Base-by-base conservation (phyloP, 306 rosid genomes). In the Luffa aegyptiaca region DNA sequence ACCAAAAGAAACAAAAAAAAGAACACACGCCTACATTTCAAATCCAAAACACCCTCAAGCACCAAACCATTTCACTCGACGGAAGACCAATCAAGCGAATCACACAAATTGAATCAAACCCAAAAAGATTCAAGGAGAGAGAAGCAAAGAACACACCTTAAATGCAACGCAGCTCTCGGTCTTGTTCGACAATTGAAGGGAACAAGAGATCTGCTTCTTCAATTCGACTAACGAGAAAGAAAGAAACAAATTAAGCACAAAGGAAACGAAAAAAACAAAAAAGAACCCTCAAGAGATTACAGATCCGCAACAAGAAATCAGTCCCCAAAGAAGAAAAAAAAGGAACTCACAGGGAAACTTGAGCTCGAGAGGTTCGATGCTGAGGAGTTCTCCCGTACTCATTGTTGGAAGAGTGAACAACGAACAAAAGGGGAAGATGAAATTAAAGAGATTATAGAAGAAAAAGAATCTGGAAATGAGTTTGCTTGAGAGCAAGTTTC, bases 121-220 rank as follows among this genome's bases (percentile, higher is more conserved):
- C 1, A 39, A 37, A 39, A 57, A n/a, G 9, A 72, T 51, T 46
- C 10, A 41, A 52, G 52, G 12, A 57, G 36, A 58, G 10, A 45
- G 20, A 80, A 78, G 45, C 37, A n/a, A 75, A 37, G 5, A 46
- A 3, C 78, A 70, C 64, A 93, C 98, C 97, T 94, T 94, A 89
- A 90, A 94, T 82, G 97, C 98, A 55, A 94, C 93, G 85, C 82
- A 90, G 80, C 53, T 82, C 63, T 94, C 98, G 58, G 96, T 94
- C 88, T 90, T 90, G 85, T 94, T 94, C 9, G 93, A 89, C 80
- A 94, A 86, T 81, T 84, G 90, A 82, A 94, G 96, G 85, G 96
- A 86, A 77, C 93, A 92, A 7, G 96, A 90, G 93, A 94, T 94
- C 98, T 92, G 97, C 86, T 89, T 92, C 92, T 82, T 94, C 89